These are phyloP conservation scores for Candida piceae DNA, from an alignment of 805 yeast genomes.

Conservation along the genomic window DNA sequence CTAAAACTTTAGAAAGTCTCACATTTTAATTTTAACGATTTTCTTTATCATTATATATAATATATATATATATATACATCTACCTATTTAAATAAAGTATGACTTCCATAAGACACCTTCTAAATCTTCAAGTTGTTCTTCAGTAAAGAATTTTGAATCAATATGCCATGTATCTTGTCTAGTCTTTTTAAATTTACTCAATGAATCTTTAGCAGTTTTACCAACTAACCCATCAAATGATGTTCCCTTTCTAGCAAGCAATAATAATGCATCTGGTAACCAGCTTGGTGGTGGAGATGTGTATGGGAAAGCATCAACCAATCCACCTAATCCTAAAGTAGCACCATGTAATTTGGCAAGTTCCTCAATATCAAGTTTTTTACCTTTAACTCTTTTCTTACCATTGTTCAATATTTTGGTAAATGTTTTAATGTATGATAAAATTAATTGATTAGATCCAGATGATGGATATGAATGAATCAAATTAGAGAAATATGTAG, in stretches of 20 bases:
- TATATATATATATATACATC: too few species aligned
- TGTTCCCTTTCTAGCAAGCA: conserved; percentile 65
- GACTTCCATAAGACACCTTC: conserved; percentile 95
- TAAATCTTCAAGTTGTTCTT: conserved; percentile 77
- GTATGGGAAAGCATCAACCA: conserved; percentile 87
- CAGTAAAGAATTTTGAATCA: conserved; percentile 69
- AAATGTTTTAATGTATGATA: conserved; percentile 39
- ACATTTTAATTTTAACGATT: conserved; percentile 47
- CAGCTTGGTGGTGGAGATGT: conserved; percentile 86
- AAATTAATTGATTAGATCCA: conserved; percentile 38
- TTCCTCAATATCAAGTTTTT: conserved; percentile 37
- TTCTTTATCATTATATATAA: too few species aligned
- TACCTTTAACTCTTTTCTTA: conserved; percentile 20
- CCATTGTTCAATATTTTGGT: conserved; percentile 36
- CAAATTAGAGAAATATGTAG: conserved; percentile 72
- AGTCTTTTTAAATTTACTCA: conserved; percentile 83
- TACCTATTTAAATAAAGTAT: conserved; percentile 60
- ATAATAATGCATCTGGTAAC: conserved; percentile 71
- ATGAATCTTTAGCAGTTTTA: conserved; percentile 71
- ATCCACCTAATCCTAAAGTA: conserved; percentile 81
- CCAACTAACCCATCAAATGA: conserved; percentile 77
- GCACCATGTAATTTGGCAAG: conserved; percentile 69
- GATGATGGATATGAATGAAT: conserved; percentile 58
- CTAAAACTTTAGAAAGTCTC: conserved; percentile 59
- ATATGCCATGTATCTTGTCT: conserved; percentile 96